phyloP scores from a whole-genome alignment of 2,329 filamentous ascomycete genomes.

The Fusarium sororula region DNA sequence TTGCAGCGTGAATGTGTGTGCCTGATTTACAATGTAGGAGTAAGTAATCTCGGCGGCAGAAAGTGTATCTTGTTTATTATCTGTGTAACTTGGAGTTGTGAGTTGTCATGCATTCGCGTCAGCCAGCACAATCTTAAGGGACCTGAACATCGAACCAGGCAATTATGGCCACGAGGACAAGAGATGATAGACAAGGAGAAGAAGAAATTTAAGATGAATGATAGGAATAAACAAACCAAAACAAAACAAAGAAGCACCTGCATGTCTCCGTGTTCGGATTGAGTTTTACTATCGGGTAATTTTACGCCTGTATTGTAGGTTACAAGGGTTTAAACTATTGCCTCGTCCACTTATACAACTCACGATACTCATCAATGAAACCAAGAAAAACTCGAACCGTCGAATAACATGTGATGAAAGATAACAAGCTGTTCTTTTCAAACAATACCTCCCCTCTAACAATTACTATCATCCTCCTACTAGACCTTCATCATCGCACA shows the following conservation, averaged over 20 bases:
- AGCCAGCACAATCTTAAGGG: neutral
- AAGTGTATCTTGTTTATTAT: constrained; percentile 5
- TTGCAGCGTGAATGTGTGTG: constrained; percentile 14
- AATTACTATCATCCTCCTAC: constrained; percentile 19
- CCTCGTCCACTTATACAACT: neutral
- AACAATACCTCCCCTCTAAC: constrained; percentile 26
- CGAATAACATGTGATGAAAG: constrained; percentile 2
- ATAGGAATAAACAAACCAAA: neutral
- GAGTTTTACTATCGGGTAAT: constrained; percentile 8
- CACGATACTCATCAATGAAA: constrained; percentile 6
- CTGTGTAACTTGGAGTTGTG: constrained; percentile 33
- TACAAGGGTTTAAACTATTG: constrained; percentile 1
- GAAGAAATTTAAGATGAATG: neutral
- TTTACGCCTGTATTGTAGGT: neutral
- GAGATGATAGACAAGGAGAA: neutral
- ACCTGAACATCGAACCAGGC: constrained; percentile 21
- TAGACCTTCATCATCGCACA: constrained; percentile 4
- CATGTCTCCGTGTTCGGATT: constrained; percentile 28
- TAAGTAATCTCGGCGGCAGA: neutral
- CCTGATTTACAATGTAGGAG: neutral
- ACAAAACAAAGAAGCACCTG: neutral
- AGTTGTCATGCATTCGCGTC: constrained; percentile 44
- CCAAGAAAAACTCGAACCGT: neutral
- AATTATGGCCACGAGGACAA: constrained; percentile 34
- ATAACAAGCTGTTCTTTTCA: neutral